These are phyloP conservation scores for Tremella mesenterica DNA, from an alignment of 768 basidiomycete species.

Conservation along the genomic window DNA sequence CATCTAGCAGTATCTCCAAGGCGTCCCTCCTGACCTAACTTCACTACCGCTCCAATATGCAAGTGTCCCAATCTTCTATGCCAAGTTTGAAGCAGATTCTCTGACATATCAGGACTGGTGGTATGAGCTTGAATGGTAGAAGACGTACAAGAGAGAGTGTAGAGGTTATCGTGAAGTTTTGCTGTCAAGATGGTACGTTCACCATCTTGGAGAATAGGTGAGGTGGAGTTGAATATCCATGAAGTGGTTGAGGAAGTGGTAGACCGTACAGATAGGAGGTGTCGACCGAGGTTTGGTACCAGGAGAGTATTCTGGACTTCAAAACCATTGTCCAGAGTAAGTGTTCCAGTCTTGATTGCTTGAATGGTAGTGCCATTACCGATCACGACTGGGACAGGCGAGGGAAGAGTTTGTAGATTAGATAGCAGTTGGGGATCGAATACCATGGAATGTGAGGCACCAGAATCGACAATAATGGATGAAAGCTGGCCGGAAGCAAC, in stretches of 20 bases:
- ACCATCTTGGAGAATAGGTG: not conserved
- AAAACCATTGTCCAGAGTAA: not conserved
- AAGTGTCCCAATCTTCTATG: not conserved
- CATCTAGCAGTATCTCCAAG: no score
- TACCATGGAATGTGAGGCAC: not conserved
- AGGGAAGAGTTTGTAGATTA: not conserved
- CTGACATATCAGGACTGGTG: not conserved
- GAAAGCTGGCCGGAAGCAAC: not conserved
- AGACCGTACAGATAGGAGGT: not conserved
- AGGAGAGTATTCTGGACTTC: not conserved
- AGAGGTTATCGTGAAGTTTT: not conserved
- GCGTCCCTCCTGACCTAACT: not conserved
- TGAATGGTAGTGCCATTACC: not conserved
- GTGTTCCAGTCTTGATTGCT: not conserved
- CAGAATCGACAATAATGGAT: not conserved
- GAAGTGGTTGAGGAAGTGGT: not conserved
- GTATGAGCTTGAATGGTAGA: not conserved
- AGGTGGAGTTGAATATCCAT: not conserved
- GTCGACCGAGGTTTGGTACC: no score
- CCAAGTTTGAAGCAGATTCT: not conserved
- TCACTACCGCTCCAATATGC: not conserved
- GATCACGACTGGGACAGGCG: not conserved
- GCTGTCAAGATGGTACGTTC: not conserved
- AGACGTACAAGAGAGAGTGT: not conserved
- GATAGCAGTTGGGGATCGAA: not conserved